phyloP scores from a whole-genome alignment of 1,284 basidiomycete genomes.

The Vanrija pseudolonga region DNA sequence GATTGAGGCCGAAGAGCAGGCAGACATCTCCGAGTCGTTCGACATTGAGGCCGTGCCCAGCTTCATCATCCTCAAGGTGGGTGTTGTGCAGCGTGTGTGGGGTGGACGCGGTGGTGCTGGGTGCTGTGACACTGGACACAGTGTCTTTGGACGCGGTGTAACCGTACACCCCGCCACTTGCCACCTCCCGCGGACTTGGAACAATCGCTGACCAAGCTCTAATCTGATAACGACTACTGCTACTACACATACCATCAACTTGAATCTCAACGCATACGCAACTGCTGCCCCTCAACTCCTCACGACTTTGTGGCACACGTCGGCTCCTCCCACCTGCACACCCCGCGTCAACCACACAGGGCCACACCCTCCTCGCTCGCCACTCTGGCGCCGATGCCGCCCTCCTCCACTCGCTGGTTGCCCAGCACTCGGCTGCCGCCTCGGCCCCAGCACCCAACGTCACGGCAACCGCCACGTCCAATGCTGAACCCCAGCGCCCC shows the following conservation, averaged over 20 bases:
- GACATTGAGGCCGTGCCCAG: constrained; percentile 86
- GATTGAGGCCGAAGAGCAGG: constrained; percentile 85
- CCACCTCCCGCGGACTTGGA: background rate
- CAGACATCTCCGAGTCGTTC: constrained; percentile 91
- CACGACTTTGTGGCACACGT: too few relatives aligned
- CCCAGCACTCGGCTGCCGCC: constrained; percentile 54
- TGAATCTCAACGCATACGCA: too few relatives aligned
- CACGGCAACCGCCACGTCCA: constrained; percentile 28
- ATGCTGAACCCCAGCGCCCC: constrained; percentile 24
- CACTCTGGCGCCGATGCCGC: constrained; percentile 78
- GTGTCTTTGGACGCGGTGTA: too few relatives aligned
- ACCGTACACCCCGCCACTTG: background rate
- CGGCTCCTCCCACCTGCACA: too few relatives aligned
- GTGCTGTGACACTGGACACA: background rate
- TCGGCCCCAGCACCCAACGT: constrained; percentile 46
- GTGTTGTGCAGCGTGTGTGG: constrained; percentile 25
- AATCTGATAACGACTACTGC: background rate
- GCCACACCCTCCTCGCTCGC: constrained; percentile 79
- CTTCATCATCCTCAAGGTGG: constrained; percentile 75
- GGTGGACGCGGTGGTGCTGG: background rate
- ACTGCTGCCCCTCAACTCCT: too few relatives aligned
- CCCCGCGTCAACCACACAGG: constrained; percentile 54
- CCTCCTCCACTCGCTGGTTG: constrained; percentile 63
- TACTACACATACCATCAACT: background rate
- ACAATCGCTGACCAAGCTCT: background rate